phyloP scores from a whole-genome alignment of 305 asterid genomes.

The Fraxinus baroniana region DNA sequence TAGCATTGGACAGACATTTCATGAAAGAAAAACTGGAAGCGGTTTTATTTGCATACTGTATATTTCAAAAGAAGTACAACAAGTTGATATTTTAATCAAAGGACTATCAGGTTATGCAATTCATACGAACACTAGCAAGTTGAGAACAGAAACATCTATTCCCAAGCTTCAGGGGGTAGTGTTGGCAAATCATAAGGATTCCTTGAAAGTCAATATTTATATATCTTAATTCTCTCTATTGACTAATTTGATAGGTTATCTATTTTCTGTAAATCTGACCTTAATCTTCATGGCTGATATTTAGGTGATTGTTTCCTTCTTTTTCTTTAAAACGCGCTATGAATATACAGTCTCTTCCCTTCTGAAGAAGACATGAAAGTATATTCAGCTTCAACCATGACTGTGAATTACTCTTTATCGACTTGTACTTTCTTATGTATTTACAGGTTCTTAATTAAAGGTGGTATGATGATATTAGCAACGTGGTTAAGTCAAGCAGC shows the following conservation, averaged over 20 bases:
- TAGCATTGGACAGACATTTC: neutral
- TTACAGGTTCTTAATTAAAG: neutral
- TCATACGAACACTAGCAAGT: neutral
- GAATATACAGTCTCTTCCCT: neutral
- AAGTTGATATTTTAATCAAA: neutral
- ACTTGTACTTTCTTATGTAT: neutral
- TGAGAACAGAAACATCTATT: neutral
- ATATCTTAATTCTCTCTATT: neutral
- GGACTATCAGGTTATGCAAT: neutral
- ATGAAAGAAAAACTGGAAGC: neutral
- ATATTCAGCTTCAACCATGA: neutral
- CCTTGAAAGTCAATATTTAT: neutral
- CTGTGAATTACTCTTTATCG: neutral
- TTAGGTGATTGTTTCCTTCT: neutral
- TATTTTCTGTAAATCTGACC: neutral
- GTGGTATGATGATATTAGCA: neutral
- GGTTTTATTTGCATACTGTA: neutral
- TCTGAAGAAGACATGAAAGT: neutral
- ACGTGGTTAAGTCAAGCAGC: neutral
- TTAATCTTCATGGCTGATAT: neutral
- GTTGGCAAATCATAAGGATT: neutral
- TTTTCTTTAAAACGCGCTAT: neutral
- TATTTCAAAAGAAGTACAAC: neutral
- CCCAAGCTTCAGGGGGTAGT: neutral
- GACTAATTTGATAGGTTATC: neutral